Conservation (phyloP, 2,329 filamentous ascomycete species). For the Verticillium isaacii region DNA sequence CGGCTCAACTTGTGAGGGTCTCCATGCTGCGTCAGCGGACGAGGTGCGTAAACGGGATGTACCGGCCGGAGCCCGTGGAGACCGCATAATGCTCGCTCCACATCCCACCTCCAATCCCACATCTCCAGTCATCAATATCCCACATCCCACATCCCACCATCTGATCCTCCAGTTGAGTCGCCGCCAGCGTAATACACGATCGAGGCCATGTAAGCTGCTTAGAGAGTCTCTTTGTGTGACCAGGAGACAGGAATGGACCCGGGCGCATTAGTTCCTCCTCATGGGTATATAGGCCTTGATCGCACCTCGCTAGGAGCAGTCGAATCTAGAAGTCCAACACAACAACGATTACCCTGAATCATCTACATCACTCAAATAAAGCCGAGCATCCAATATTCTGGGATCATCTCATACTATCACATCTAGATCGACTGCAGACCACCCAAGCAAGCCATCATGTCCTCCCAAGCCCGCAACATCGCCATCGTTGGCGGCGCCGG, state of each 20-base stretch:
- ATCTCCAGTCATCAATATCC: not conserved
- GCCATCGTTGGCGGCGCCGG: constrained; percentile 28
- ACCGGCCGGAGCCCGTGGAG: not conserved
- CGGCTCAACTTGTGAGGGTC: no score
- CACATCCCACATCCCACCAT: not conserved
- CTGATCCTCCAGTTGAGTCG: no score
- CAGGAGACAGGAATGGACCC: not conserved
- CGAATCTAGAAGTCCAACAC: no score
- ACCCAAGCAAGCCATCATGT: not conserved
- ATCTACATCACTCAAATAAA: no score
- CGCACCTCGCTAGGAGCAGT: no score
- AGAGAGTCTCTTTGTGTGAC: not conserved
- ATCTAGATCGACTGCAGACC: no score
- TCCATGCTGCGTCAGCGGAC: not conserved
- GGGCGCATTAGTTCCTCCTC: no score
- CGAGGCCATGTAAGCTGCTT: not conserved
- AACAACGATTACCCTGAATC: no score
- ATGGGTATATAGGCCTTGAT: no score
- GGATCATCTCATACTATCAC: no score
- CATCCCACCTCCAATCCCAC: not conserved
- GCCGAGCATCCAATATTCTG: no score
- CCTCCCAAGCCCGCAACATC: constrained; percentile 16
- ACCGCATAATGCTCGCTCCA: not conserved
- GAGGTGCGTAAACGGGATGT: not conserved
- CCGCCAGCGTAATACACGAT: not conserved